These are phyloP conservation scores for Ophiocordyceps camponoti-rufipedis DNA, from an alignment of 2,329 filamentous ascomycete genomes.

Conservation along the genomic window DNA sequence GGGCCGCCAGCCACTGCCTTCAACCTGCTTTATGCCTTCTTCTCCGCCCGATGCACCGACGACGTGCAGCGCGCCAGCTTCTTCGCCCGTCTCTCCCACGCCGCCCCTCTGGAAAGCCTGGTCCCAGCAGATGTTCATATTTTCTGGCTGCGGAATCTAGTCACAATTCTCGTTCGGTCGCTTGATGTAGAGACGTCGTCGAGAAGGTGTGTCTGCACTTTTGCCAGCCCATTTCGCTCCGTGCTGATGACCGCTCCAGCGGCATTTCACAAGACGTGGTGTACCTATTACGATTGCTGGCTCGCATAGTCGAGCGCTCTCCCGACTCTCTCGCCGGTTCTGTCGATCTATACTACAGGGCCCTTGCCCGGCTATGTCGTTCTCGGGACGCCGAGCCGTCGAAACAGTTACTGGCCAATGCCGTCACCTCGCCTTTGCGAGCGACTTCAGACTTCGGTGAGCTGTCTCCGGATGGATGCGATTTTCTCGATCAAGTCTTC, in stretches of 20 bases:
- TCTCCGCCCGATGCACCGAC: slow-evolving; percentile 21
- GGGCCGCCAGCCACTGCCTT: slow-evolving; percentile 22
- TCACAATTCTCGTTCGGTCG: slow-evolving; percentile 16
- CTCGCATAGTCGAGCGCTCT: slow-evolving; percentile 9
- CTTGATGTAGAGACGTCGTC: slow-evolving; percentile 8
- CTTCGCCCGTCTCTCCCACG: slow-evolving; percentile 25
- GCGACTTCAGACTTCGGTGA: slow-evolving; percentile 6
- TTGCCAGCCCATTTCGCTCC: not conserved
- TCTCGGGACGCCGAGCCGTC: slow-evolving; percentile 5
- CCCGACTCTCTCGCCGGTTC: slow-evolving; percentile 8
- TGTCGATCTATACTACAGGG: slow-evolving; percentile 19
- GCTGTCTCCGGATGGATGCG: not conserved
- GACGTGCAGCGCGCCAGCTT: slow-evolving; percentile 29
- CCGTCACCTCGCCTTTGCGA: slow-evolving; percentile 13
- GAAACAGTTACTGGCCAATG: slow-evolving; percentile 8
- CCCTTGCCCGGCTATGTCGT: slow-evolving; percentile 19
- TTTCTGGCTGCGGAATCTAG: slow-evolving; percentile 16
- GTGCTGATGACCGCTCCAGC: not conserved
- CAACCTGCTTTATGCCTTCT: slow-evolving; percentile 30
- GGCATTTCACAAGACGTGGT: slow-evolving; percentile 3
- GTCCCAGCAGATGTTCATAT: slow-evolving; percentile 11
- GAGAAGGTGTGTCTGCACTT: slow-evolving; percentile 7
- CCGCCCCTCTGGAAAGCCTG: slow-evolving; percentile 17
- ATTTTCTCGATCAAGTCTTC: not conserved
- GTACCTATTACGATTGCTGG: slow-evolving; percentile 17